Conservation (phyloP, 306 rosid species). For the Ammopiptanthus mongolicus region DNA sequence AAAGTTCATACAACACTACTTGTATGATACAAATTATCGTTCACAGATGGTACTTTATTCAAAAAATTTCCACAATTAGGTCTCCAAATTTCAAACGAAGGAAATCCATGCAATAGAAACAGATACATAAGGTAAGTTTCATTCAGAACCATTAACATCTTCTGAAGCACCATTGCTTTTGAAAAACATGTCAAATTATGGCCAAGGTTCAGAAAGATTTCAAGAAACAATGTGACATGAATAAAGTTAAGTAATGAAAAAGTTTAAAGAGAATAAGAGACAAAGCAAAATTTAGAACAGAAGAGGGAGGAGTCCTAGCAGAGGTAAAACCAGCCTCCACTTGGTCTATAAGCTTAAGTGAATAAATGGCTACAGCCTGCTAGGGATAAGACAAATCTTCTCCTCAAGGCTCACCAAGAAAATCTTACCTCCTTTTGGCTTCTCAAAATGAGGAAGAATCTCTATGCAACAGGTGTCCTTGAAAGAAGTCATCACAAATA, state of each 20-base stretch:
- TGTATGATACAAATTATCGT: neutral
- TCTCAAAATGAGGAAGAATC: conserved; percentile 67
- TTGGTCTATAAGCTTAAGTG: neutral
- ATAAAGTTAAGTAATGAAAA: neutral
- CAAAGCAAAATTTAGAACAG: neutral
- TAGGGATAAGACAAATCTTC: neutral
- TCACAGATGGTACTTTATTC: neutral
- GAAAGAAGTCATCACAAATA: conserved; percentile 79
- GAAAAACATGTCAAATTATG: neutral
- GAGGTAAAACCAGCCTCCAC: neutral
- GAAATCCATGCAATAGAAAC: neutral
- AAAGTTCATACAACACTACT: neutral
- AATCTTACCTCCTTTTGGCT: conserved; percentile 57
- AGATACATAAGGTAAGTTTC: neutral
- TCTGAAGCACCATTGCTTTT: neutral
- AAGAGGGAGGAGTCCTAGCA: neutral
- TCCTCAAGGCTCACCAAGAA: neutral
- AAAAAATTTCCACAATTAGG: neutral
- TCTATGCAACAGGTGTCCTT: conserved; percentile 81
- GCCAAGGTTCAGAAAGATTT: conserved; percentile 2
- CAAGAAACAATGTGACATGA: neutral
- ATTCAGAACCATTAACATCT: neutral
- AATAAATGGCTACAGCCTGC: neutral
- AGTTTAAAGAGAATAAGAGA: neutral
- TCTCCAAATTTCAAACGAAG: neutral